Percentiles rank a stretch among this genome's conserved stretches.
Evolutionary conservation across 805 yeast genomes (phyloP).

Genomic region (Monosporozyma aquatica): DNA sequence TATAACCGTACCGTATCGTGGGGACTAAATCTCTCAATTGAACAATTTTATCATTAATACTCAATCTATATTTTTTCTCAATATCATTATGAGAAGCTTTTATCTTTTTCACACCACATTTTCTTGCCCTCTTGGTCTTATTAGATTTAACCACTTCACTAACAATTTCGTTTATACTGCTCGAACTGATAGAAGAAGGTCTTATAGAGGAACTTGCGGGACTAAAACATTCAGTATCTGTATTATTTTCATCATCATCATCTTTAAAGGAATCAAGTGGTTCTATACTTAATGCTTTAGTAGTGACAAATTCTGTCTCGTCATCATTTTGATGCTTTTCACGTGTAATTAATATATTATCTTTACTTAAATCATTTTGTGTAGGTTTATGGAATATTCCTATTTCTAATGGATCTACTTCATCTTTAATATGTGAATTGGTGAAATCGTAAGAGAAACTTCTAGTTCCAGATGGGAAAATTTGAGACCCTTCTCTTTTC

Average conservation of each 20-base stretch:
- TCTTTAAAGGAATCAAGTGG: not conserved
- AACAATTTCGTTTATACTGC: not conserved
- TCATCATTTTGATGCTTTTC: not conserved
- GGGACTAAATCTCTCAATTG: constrained; percentile 61
- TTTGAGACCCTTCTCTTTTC: not conserved
- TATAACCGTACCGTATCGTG: constrained; percentile 41
- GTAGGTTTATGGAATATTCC: not conserved
- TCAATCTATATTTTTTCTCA: constrained; percentile 63
- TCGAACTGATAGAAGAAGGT: not conserved
- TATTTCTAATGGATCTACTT: not conserved
- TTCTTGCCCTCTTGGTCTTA: constrained; percentile 10
- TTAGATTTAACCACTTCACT: not conserved
- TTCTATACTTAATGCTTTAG: not conserved
- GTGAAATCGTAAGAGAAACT: not conserved
- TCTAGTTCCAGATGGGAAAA: not conserved
- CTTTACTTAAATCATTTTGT: not conserved
- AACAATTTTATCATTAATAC: constrained; percentile 58
- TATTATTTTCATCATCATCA: not conserved
- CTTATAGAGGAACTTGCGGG: not conserved
- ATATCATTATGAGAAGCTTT: constrained; percentile 62
- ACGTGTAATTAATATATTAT: too few relatives aligned
- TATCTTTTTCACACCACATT: constrained; percentile 30
- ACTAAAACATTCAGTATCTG: not conserved
- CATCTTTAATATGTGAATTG: not conserved
- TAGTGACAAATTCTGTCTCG: not conserved